phyloP scores from a whole-genome alignment of 1,284 basidiomycete genomes.

The Lignosus rhinocerotis region DNA sequence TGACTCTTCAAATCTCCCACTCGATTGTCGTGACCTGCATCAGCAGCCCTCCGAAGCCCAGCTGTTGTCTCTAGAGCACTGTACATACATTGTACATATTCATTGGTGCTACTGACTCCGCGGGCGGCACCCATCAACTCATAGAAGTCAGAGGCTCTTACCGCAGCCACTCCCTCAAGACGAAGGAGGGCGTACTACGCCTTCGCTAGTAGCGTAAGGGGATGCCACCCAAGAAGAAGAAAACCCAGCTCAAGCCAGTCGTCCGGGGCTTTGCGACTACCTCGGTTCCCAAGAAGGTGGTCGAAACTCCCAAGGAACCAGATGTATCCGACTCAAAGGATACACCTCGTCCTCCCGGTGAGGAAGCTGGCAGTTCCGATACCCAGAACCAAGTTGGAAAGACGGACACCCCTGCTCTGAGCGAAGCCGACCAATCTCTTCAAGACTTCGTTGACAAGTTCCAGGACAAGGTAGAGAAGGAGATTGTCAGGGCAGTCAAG shows the following conservation, averaged over 20 bases:
- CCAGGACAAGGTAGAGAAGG: constrained; percentile 90
- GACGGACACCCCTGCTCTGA: constrained; percentile 4
- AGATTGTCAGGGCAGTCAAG: constrained; percentile 71
- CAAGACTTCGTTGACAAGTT: constrained; percentile 77
- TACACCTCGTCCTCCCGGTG: neutral
- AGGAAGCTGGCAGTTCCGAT: neutral
- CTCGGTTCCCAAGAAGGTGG: constrained; percentile 82
- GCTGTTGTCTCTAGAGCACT: constrained; percentile 10
- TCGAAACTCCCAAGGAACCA: constrained; percentile 33
- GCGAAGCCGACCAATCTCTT: constrained; percentile 45
- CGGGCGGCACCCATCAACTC: neutral
- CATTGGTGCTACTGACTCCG: neutral
- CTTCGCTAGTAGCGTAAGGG: constrained; percentile 10
- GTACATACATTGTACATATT: neutral
- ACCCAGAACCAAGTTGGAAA: neutral
- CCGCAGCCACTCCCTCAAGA: neutral
- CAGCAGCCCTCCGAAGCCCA: constrained; percentile 11
- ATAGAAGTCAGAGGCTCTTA: neutral
- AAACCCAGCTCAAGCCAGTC: constrained; percentile 77
- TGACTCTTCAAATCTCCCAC: constrained; percentile 12
- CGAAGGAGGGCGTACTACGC: constrained; percentile 9
- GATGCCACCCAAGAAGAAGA: constrained; percentile 86
- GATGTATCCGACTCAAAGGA: constrained; percentile 11
- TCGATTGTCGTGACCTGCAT: constrained; percentile 18
- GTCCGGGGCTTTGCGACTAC: constrained; percentile 84